Conservation (phyloP, 345 rosid species). For the Trapa incisa region DNA sequence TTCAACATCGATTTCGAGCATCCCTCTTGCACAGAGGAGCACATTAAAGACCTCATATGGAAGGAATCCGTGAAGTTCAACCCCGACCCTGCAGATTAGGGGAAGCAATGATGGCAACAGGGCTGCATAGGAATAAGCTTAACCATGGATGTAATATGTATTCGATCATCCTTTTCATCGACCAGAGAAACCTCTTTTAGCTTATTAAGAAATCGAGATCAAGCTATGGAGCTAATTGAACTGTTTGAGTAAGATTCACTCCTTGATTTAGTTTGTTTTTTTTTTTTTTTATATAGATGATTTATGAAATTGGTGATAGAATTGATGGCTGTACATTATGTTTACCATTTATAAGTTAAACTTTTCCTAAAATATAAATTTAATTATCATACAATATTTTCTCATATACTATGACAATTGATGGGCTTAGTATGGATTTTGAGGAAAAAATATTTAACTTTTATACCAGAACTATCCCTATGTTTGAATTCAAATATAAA, state of each 20-base stretch:
- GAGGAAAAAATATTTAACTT: too few relatives aligned
- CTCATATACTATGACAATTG: too few relatives aligned
- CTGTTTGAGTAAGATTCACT: neutral
- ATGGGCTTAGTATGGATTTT: too few relatives aligned
- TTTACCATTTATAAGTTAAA: too few relatives aligned
- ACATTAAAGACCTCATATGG: slow-evolving; percentile 92
- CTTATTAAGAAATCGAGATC: neutral
- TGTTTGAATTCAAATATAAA: too few relatives aligned
- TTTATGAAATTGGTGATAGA: too few relatives aligned
- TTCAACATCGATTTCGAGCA: slow-evolving; percentile 78
- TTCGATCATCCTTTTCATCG: neutral
- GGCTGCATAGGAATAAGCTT: slow-evolving; percentile 2
- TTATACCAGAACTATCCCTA: too few relatives aligned
- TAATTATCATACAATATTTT: too few relatives aligned
- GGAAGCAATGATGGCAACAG: neutral
- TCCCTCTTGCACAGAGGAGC: slow-evolving; percentile 77
- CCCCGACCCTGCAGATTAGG: slow-evolving; percentile 40
- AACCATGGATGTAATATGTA: slow-evolving; percentile 3
- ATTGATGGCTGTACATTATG: too few relatives aligned
- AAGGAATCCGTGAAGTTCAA: slow-evolving; percentile 64
- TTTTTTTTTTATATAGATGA: too few relatives aligned
- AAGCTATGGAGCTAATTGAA: slow-evolving; percentile 2
- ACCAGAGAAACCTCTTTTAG: neutral
- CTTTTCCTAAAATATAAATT: too few relatives aligned
- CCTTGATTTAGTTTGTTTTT: neutral